Conservation (phyloP, 2,329 filamentous ascomycete species). For the Trichophyton mentagrophytes region DNA sequence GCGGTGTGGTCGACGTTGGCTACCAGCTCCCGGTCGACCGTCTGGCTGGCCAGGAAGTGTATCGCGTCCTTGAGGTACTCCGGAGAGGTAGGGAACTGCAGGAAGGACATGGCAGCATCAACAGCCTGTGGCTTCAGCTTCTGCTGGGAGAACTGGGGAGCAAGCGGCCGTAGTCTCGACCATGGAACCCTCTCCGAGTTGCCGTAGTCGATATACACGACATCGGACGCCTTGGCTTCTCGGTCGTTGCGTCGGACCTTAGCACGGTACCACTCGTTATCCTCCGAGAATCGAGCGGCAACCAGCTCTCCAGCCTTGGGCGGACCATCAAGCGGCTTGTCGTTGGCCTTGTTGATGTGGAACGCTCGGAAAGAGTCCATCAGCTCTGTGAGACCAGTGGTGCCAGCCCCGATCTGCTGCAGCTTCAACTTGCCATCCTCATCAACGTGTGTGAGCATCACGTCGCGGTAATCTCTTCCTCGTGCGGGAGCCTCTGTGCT, state of each 20-base stretch:
- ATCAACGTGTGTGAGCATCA: slow-evolving; percentile 84
- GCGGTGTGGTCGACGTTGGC: slow-evolving; percentile 79
- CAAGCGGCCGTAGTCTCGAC: slow-evolving; percentile 68
- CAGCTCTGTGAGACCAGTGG: slow-evolving; percentile 67
- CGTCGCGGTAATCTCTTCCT: slow-evolving; percentile 86
- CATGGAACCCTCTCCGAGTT: slow-evolving; percentile 85
- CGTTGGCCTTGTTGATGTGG: slow-evolving; percentile 74
- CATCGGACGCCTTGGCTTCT: slow-evolving; percentile 72
- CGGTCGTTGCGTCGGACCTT: slow-evolving; percentile 87
- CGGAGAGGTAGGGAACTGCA: slow-evolving; percentile 69
- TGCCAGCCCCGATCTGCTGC: slow-evolving; percentile 79
- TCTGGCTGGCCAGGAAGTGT: slow-evolving; percentile 59
- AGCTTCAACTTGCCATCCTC: slow-evolving; percentile 72
- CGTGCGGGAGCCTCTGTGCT: slow-evolving; percentile 45
- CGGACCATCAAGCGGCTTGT: slow-evolving; percentile 54
- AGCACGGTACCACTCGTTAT: slow-evolving; percentile 89
- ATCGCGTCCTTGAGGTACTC: slow-evolving; percentile 79
- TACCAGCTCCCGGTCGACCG: slow-evolving; percentile 64
- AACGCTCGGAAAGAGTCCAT: slow-evolving; percentile 88
- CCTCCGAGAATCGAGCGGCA: slow-evolving; percentile 76
- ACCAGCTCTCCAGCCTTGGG: slow-evolving; percentile 89
- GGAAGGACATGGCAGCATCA: slow-evolving; percentile 74
- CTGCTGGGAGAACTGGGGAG: slow-evolving; percentile 62
- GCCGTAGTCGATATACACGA: slow-evolving; percentile 91
- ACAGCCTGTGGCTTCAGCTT: slow-evolving; percentile 78